phyloP scores from a whole-genome alignment of 192 early-diverging fungal species.

The Backusella sp. region DNA sequence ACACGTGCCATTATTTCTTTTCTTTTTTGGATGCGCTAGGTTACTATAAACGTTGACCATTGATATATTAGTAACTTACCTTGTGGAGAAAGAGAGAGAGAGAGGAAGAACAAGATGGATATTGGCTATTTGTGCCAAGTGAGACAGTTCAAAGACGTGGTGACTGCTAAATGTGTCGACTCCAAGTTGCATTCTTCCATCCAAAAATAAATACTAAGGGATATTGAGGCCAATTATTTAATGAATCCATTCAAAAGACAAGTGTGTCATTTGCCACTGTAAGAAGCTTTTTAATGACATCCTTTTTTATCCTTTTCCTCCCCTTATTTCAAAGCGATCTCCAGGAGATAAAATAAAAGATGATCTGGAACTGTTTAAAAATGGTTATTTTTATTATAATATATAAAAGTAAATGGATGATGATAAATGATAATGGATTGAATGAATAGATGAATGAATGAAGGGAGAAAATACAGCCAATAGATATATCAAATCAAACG shows the following conservation, averaged over 20 bases:
- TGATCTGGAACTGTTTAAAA: not conserved
- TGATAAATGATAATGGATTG: too few relatives aligned
- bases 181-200: too few relatives aligned
- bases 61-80: not conserved
- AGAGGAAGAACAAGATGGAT: too few relatives aligned
- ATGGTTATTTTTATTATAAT: not conserved
- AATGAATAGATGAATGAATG: too few relatives aligned
- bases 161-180: not conserved
- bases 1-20: not conserved
- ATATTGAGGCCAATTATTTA: not conserved
- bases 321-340: not conserved
- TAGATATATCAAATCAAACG: too few relatives aligned
- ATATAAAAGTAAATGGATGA: not conserved
- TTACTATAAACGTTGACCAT: not conserved
- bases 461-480: too few relatives aligned
- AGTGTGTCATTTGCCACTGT: not conserved
- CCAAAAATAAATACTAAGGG: too few relatives aligned
- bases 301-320: too few relatives aligned
- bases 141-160: not conserved
- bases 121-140: not conserved
- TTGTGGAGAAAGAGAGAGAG: not conserved
- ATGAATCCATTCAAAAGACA: not conserved
- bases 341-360: not conserved
- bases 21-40: not conserved
- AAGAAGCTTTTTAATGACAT: not conserved